Evolutionary conservation across 2,329 filamentous ascomycete species (phyloP), one percentile per base, ranked within the genome.

Genomic region (Apiospora hydei): DNA sequence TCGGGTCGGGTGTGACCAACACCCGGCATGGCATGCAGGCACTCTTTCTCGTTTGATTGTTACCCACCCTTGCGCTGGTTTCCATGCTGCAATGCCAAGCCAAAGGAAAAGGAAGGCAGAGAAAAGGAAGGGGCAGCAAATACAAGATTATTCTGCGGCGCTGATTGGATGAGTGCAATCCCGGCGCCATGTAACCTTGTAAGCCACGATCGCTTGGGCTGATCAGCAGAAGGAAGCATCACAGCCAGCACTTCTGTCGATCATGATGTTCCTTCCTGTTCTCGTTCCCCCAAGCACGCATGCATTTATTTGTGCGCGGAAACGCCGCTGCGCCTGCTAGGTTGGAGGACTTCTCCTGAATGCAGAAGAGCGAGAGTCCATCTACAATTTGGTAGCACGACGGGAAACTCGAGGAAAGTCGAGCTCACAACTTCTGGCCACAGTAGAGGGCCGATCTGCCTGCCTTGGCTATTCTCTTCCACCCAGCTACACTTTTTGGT

Each of bases 151-250:
- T 61, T 6, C 30, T 61, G 26, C 26, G 21, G 16, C 16, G 53
- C 30, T 64, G 57, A 64, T 64, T 64, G 57, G 57, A 13, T 64
- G 30, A 14, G 34, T 21, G 18, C 30, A 13, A 38, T 38, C 26
- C 53, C 53, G 26, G 30, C 30, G 38, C 1, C 53, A 61, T 38
- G 18, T 38, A 61, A n/a, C 57, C 57, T 14, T n/a, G 57, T 34
- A 64, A 64, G 57, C 57, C 34, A 64, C 57, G 18, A 64, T 64
- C 3, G 18, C 34, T 41, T 64, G 57, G 41, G 57, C 34, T 64
- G 57, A 64, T 64, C 57, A 64, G 57, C 57, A 64, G n/a, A 64
- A 64, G 57, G 38, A 64, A 64, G 18, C 34, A 24, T 34, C 57
- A 6, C 57, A 61, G 34, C 57, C 21, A 38, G 53, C 53, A 61